phyloP scores from a whole-genome alignment of 768 basidiomycete species.

The Lyophyllum decastes region DNA sequence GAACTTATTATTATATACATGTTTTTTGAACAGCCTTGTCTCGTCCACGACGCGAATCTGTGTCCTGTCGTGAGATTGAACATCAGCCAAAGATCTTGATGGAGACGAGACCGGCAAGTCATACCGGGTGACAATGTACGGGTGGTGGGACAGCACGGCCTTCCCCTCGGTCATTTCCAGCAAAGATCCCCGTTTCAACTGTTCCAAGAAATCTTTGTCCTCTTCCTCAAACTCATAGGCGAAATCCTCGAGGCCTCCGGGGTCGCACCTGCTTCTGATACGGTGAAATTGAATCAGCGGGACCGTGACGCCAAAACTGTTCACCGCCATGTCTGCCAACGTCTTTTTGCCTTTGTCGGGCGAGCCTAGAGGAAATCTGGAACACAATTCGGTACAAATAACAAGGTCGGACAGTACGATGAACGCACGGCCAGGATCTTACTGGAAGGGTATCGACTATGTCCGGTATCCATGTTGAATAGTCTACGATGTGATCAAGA shows the following conservation, averaged over 20 bases:
- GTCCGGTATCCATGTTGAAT: constrained; percentile 31
- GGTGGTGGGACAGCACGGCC: constrained; percentile 26
- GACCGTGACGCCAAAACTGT: constrained; percentile 33
- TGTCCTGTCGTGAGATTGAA: constrained; percentile 23
- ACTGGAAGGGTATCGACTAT: constrained; percentile 24
- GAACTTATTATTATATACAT: constrained; percentile 24
- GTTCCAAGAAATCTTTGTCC: constrained; percentile 11
- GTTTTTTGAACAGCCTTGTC: constrained; percentile 28
- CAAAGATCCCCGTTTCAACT: not conserved
- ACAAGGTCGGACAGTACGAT: not conserved
- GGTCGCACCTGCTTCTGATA: constrained; percentile 23
- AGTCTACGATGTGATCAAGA: constrained; percentile 27
- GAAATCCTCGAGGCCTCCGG: not conserved
- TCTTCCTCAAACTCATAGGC: constrained; percentile 11
- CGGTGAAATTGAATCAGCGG: constrained; percentile 36
- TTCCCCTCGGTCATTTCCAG: constrained; percentile 17
- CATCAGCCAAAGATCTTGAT: not conserved
- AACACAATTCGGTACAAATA: not conserved
- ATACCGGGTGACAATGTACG: constrained; percentile 37
- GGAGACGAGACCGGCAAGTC: not conserved
- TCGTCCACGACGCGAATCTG: constrained; percentile 34
- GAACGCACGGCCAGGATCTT: constrained; percentile 29
- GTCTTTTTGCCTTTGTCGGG: constrained; percentile 16
- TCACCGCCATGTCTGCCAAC: constrained; percentile 28
- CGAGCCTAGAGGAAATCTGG: constrained; percentile 26